Base-by-base conservation (phyloP, 768 basidiomycete species). In the Dendrothele bispora region DNA sequence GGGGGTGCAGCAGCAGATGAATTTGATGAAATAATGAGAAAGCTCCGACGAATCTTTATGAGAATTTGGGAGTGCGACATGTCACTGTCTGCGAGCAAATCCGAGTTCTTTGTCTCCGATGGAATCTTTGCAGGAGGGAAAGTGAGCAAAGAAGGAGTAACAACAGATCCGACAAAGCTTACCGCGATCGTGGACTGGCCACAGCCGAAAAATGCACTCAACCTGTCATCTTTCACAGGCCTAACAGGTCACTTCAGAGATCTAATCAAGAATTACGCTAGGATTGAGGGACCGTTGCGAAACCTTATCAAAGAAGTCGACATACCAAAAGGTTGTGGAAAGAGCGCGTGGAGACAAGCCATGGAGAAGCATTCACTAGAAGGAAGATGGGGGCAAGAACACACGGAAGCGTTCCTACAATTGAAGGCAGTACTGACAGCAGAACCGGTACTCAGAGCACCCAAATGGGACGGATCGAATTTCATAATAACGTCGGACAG, bases 401-500 rank as follows among this genome's bases (percentile, higher is more conserved):
- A 46, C 18, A 30, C 30, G 30, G 34, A 46, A 24, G 11, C 44
- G 15, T 46, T 46, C 21, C 3, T 36, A 15, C 17, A 24, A 1
- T 50, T 75, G 7, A 74, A 77, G 51, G 25, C 25, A 5, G 43
- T 55, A 0, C 47, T 74, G 1, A 59, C 63, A 2, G 55, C 53
- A 0, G 63, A 67, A 40, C 73, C 71, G 2, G 64, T 69, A 0
- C 52, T 72, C 2, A 32, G 48, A 20, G 51, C 54, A 0, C 67
- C 67, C 1, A 34, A 51, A 6, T 75, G 34, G 35, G 66, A 73
- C 39, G 64, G 65, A 1, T 59, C 55, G 14, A 57, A 50, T 0
- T 67, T 70, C 2, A 46, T 72, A 5, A 70, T 61, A 1, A 67
- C 62, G 0, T 67, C 73, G n/a, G n/a, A n/a, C 39, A 66, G 62